Conservation (phyloP, 495 filamentous ascomycete species). For the Xylaria venustula region DNA sequence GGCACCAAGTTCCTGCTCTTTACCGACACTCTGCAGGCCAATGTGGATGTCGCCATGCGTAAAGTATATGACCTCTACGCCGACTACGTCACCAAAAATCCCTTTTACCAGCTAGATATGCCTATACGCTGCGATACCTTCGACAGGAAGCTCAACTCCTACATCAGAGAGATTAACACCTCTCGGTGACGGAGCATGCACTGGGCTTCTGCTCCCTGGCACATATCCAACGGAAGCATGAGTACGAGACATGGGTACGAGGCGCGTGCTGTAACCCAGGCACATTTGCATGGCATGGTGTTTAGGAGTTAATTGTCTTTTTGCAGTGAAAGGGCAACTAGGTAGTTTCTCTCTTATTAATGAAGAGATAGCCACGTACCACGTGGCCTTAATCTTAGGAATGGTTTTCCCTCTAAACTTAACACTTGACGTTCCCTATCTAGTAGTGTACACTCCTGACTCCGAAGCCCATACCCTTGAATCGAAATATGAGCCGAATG, state of each 20-base stretch:
- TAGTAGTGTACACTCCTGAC: constrained; percentile 29
- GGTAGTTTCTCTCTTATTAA: neutral
- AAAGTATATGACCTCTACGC: constrained; percentile 92
- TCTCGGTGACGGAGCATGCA: constrained; percentile 29
- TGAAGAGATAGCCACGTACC: neutral
- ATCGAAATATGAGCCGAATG: neutral
- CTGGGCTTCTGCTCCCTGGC: neutral
- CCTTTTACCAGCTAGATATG: constrained; percentile 98
- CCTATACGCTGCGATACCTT: constrained; percentile 92
- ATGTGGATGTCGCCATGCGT: constrained; percentile 76
- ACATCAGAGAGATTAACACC: constrained; percentile 62
- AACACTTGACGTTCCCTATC: constrained; percentile 10
- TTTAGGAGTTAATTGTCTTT: constrained; percentile 21
- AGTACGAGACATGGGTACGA: constrained; percentile 5
- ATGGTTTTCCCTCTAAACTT: neutral
- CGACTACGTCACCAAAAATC: constrained; percentile 99
- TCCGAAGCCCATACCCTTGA: constrained; percentile 20
- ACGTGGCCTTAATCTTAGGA: neutral
- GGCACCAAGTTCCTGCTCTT: constrained; percentile 96
- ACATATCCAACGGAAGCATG: neutral
- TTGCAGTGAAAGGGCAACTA: neutral
- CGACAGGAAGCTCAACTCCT: constrained; percentile 76
- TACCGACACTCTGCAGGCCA: constrained; percentile 86
- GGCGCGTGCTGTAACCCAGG: neutral
- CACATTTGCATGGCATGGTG: constrained; percentile 23